A percentile compares a stretch with the other conserved stretches of the same genome.
Conservation (phyloP, 257 asterid species). For the Plantago major region DNA sequence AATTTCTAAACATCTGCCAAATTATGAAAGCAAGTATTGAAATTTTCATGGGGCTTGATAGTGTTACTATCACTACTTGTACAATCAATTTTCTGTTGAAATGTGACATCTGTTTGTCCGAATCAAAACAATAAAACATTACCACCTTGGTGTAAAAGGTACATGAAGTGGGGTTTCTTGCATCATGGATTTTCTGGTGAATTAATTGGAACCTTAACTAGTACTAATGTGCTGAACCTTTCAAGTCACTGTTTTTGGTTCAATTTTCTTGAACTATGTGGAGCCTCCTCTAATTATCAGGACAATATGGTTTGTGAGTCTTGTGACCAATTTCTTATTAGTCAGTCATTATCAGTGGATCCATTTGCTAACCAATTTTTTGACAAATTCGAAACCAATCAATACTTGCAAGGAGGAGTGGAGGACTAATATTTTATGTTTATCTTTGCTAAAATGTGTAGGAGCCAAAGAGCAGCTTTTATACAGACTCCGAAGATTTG, state of each 20-base stretch:
- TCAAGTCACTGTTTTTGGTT: constrained; percentile 5
- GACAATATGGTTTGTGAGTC: neutral
- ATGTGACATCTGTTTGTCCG: constrained; percentile 1
- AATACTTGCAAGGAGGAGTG: no score
- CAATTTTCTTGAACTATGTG: neutral
- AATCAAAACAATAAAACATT: neutral
- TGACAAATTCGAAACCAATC: no score
- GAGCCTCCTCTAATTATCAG: constrained; percentile 10
- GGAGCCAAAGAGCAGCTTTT: constrained; percentile 83
- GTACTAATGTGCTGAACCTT: neutral
- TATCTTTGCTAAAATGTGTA: constrained; percentile 15
- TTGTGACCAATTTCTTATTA: no score
- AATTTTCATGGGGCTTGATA: neutral
- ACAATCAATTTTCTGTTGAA: neutral
- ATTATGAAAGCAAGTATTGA: no score
- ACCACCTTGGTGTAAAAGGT: neutral
- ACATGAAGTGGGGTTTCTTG: neutral
- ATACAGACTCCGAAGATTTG: constrained; percentile 65
- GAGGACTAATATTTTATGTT: neutral
- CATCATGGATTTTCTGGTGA: neutral
- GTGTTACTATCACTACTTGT: neutral
- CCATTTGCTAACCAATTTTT: no score
- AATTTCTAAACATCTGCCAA: no score
- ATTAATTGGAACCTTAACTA: neutral
- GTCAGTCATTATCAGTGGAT: no score